Evolutionary conservation across 495 filamentous ascomycete species (phyloP), one percentile per base, ranked within the genome.

Genomic region (Friedmanniomyces simplex): DNA sequence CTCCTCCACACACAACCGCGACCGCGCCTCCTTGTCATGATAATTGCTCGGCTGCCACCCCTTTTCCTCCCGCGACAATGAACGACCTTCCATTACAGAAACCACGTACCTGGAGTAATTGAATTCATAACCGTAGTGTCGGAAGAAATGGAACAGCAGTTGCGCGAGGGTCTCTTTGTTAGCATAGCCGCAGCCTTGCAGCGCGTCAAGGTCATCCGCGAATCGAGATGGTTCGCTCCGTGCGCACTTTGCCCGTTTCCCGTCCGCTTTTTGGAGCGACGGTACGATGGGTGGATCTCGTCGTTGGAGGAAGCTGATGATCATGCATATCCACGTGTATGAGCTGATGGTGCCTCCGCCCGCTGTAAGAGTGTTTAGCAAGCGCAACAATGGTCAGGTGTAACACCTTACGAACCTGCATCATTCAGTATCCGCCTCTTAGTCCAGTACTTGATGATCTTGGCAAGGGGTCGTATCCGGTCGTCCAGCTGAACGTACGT

Each of bases 261-360:
- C 80, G 7, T 86, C 79, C 14, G 79, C 77, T 59, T 89, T 83
- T 63, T 96, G 94, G 11, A 98, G 79, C 25, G 87, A 83, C 8
- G 93, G 93, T 21, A 98, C 72, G 43, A 98, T 79, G 0, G 91
- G 91, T 43, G 91, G 89, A 58, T 89, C 77, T 63, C 93, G 82
- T 30, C 87, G 86, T 71, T 98, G 93, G 34, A 98, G 78, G 68
- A 97, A 98, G 59, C 90, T 93, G 64, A 98, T 85, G 61, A 97
- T 95, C 80, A 97, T 82, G 74, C 93, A 97, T 68, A 96, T 96
- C 93, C 93, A 98, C n/a, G 93, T 95, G 66, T 98, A 98, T 11
- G 94, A 97, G 69, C 93, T 96, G 24, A 98, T 74, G 7, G 93
- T 98, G 43, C 89, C 94, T 55, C 94, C 93, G 64, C 91, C 82